Evolutionary conservation across 371 early-diverging fungal genomes (phyloP).

Genomic region (Cokeromyces recurvatus): DNA sequence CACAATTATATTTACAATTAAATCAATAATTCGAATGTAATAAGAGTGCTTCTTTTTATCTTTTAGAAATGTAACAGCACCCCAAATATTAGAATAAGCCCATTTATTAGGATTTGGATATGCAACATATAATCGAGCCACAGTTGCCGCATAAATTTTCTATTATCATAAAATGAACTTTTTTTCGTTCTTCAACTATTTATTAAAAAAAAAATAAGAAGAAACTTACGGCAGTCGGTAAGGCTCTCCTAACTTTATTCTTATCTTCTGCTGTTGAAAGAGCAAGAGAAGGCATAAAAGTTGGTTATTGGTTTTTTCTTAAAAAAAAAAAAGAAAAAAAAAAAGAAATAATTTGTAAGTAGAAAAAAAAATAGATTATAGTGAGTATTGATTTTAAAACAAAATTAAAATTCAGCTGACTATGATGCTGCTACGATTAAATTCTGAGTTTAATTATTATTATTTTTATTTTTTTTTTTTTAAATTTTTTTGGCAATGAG

Average conservation of each 20-base stretch:
- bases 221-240: constrained; percentile 40
- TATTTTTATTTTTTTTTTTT: no score
- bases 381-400: not conserved
- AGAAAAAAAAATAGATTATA: no score
- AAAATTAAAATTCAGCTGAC: no score
- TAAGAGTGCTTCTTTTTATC: constrained; percentile 61
- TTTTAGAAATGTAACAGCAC: constrained; percentile 72
- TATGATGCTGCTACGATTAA: no score
- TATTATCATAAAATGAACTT: constrained; percentile 17
- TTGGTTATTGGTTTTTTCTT: no score
- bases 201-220: not conserved
- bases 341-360: no score
- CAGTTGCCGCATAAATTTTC: constrained; percentile 84
- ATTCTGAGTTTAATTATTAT: no score
- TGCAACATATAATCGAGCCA: constrained; percentile 82
- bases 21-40: constrained; percentile 75
- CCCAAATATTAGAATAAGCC: constrained; percentile 76
- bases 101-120: constrained; percentile 67
- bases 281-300: constrained; percentile 47
- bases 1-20: constrained; percentile 55
- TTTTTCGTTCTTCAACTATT: no score
- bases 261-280: constrained; percentile 46
- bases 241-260: constrained; percentile 42
- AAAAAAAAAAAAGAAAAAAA: no score
- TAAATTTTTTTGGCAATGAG: no score